These are phyloP conservation scores for Aspergillus biplanus DNA, from an alignment of 495 filamentous ascomycete genomes.

Conservation along the genomic window DNA sequence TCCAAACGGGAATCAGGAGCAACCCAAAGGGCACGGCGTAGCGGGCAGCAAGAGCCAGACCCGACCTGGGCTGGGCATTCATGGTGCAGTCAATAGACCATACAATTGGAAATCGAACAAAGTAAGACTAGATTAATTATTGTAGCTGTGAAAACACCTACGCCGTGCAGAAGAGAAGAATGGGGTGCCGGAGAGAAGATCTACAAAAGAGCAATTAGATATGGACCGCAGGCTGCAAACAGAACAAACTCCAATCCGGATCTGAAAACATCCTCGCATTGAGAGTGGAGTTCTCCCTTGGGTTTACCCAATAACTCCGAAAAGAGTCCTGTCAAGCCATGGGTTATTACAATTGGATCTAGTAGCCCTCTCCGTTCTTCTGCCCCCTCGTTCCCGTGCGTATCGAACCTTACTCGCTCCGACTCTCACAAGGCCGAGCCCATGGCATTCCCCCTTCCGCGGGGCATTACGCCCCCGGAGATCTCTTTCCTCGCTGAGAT, in stretches of 20 bases:
- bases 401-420: not conserved
- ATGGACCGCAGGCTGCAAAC: constrained; percentile 34
- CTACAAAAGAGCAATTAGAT: not conserved
- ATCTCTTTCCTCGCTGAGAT: constrained; percentile 96
- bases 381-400: not conserved
- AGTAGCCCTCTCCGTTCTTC: not conserved
- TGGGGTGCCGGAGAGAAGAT: no score
- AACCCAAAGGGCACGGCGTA: constrained; percentile 48
- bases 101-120: not conserved
- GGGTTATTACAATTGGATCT: constrained; percentile 4
- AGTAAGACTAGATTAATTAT: not conserved
- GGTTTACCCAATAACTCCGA: not conserved
- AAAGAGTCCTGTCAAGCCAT: constrained; percentile 4
- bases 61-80: constrained; percentile 40
- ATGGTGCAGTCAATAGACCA: constrained; percentile 34
- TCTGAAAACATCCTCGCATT: constrained; percentile 1
- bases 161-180: not conserved
- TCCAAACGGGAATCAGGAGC: constrained; percentile 44
- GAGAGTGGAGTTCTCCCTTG: not conserved
- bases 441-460: constrained; percentile 84
- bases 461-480: constrained; percentile 85
- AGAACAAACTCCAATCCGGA: constrained; percentile 30
- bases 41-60: constrained; percentile 45
- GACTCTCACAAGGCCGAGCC: constrained; percentile 15
- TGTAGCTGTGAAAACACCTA: no score